Conservation (phyloP, 1,284 basidiomycete species). For the Anthracocystis panici-leucophaei region DNA sequence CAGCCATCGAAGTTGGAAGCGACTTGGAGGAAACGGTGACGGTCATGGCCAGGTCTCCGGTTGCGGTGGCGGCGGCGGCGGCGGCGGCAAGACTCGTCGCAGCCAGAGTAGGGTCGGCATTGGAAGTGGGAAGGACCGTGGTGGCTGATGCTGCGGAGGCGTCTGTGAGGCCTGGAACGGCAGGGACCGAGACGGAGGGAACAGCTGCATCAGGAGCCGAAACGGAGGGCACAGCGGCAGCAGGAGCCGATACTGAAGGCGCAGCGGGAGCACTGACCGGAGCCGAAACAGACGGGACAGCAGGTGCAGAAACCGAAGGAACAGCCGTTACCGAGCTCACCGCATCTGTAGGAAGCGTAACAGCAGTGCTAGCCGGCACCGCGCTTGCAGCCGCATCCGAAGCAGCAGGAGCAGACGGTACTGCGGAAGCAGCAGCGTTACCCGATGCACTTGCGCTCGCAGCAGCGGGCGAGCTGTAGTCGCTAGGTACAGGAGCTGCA, state of each 20-base stretch:
- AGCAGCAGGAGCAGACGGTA: slow-evolving; percentile 10
- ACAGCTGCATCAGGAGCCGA: slow-evolving; percentile 9
- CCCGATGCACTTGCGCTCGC: slow-evolving; percentile 2
- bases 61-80: slow-evolving; percentile 8
- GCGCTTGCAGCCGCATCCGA: not conserved
- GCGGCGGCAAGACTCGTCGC: not conserved
- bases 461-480: slow-evolving; percentile 23
- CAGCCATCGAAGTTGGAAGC: slow-evolving; percentile 22
- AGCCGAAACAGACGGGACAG: not conserved
- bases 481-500: slow-evolving; percentile 32
- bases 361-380: not conserved
- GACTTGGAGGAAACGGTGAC: slow-evolving; percentile 36
- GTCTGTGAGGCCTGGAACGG: slow-evolving; percentile 13
- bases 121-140: slow-evolving; percentile 21
- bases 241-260: slow-evolving; percentile 9
- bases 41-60: slow-evolving; percentile 36
- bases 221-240: slow-evolving; percentile 17
- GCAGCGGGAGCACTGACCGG: slow-evolving; percentile 14
- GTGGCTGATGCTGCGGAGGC: slow-evolving; percentile 26
- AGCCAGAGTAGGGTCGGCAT: slow-evolving; percentile 4
- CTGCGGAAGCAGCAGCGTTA: slow-evolving; percentile 5
- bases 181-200: slow-evolving; percentile 3
- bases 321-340: not conserved
- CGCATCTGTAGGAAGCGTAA: slow-evolving; percentile 1
- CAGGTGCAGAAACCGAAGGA: too few relatives aligned